Evolutionary conservation across 495 filamentous ascomycete species (phyloP).

Genomic region (Trypethelium eluteriae): DNA sequence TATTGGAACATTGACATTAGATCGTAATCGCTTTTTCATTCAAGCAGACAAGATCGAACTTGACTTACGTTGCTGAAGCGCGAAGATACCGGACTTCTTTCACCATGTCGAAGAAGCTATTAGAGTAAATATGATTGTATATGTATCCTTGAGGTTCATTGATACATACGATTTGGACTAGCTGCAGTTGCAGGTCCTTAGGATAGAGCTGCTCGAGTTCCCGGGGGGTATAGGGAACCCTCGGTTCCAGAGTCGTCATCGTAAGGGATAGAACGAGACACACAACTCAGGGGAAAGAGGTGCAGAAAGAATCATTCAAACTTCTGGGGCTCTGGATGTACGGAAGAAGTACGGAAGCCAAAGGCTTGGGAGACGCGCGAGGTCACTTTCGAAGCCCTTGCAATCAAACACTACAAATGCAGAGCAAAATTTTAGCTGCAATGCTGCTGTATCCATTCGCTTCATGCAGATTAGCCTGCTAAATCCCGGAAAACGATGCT

Average conservation of each 20-base stretch:
- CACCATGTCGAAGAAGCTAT: constrained; percentile 77
- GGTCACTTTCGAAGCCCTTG: not conserved
- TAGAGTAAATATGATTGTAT: not conserved
- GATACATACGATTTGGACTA: constrained; percentile 70
- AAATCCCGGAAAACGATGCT: not conserved
- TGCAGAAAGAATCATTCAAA: not conserved
- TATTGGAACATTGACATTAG: constrained; percentile 22
- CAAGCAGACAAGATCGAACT: not conserved
- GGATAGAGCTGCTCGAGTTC: constrained; percentile 84
- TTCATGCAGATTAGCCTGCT: no score
- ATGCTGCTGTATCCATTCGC: no score
- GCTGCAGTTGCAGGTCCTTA: constrained; percentile 64
- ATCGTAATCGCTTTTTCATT: constrained; percentile 26
- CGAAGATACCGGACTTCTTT: constrained; percentile 75
- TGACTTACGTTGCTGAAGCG: constrained; percentile 72
- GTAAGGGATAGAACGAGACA: constrained; percentile 19
- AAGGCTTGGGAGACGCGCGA: not conserved
- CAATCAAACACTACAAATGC: not conserved
- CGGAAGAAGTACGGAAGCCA: not conserved
- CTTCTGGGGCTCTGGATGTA: not conserved
- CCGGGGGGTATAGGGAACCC: constrained; percentile 66
- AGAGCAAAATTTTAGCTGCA: not conserved
- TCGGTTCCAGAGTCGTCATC: constrained; percentile 74
- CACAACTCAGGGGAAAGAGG: not conserved
- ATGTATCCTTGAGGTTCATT: not conserved